phyloP scores from a whole-genome alignment of 768 basidiomycete genomes.

The Dentipellis fragilis region DNA sequence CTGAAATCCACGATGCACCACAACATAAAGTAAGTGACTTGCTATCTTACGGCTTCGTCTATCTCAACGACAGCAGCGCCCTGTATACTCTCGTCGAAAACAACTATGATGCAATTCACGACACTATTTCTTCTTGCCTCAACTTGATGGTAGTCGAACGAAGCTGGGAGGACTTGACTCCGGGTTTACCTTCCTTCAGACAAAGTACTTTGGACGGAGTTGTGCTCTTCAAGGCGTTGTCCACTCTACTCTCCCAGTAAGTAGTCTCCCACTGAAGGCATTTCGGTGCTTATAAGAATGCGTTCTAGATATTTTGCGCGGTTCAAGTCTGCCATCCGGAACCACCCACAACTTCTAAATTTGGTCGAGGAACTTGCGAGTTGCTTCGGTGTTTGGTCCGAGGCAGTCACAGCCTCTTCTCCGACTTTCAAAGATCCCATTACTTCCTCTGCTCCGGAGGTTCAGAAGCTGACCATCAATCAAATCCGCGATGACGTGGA shows the following conservation, averaged over 20 bases:
- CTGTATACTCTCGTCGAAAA: slow-evolving; percentile 18
- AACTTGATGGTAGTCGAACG: slow-evolving; percentile 13
- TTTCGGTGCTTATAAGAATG: background rate
- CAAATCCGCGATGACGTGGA: slow-evolving; percentile 25
- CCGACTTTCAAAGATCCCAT: slow-evolving; percentile 39
- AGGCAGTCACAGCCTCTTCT: slow-evolving; percentile 26
- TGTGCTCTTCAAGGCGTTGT: slow-evolving; percentile 21
- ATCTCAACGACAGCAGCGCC: slow-evolving; percentile 4
- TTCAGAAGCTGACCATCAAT: slow-evolving; percentile 28
- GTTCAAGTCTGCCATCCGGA: slow-evolving; percentile 44
- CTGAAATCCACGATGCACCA: slow-evolving; percentile 21
- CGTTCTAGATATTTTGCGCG: slow-evolving; percentile 39
- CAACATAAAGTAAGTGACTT: slow-evolving; percentile 21
- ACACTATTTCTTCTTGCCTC: slow-evolving; percentile 15
- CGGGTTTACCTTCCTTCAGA: slow-evolving; percentile 1
- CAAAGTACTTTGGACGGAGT: slow-evolving; percentile 16
- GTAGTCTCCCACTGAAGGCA: background rate
- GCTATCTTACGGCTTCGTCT: background rate
- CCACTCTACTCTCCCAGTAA: slow-evolving; percentile 14
- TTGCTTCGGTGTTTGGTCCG: slow-evolving; percentile 42
- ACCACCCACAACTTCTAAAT: slow-evolving; percentile 31
- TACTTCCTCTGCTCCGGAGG: slow-evolving; percentile 13
- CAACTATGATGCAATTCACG: slow-evolving; percentile 18
- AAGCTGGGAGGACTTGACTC: slow-evolving; percentile 18
- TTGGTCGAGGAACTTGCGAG: slow-evolving; percentile 31